Evolutionary conservation across 768 basidiomycete species (phyloP).

Genomic region (Krasilnikovozyma curviuscula): DNA sequence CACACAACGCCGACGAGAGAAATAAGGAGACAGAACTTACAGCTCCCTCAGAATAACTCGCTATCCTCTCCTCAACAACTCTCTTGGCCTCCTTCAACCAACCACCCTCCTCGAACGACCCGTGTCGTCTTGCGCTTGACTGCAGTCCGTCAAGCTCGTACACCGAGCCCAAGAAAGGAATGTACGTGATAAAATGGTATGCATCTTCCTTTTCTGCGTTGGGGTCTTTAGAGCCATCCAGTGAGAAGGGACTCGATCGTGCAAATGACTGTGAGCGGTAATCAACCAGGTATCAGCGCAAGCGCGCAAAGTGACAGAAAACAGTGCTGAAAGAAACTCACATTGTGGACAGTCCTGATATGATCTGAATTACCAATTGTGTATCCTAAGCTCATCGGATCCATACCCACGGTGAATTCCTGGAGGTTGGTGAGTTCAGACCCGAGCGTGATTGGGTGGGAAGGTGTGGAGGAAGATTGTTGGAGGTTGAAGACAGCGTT

Average conservation of each 20-base stretch:
- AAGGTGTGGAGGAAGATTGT: too few species aligned
- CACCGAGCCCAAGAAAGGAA: slow-evolving; percentile 60
- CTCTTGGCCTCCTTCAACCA: slow-evolving; percentile 71
- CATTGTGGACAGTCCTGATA: slow-evolving; percentile 16
- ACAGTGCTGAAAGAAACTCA: slow-evolving; percentile 24
- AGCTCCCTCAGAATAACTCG: slow-evolving; percentile 70
- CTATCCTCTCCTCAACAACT: slow-evolving; percentile 46
- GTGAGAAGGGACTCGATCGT: slow-evolving; percentile 66
- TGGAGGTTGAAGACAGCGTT: slow-evolving; percentile 48
- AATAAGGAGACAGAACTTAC: slow-evolving; percentile 33
- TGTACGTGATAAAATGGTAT: slow-evolving; percentile 90
- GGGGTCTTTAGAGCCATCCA: slow-evolving; percentile 54
- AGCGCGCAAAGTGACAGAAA: slow-evolving; percentile 45
- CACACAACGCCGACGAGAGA: slow-evolving; percentile 3
- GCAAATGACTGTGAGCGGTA: slow-evolving; percentile 47
- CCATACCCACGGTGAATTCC: slow-evolving; percentile 66
- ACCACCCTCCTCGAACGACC: slow-evolving; percentile 36
- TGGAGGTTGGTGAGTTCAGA: slow-evolving; percentile 51
- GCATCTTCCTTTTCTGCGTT: slow-evolving; percentile 53
- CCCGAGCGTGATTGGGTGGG: slow-evolving; percentile 17
- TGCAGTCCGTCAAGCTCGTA: slow-evolving; percentile 92
- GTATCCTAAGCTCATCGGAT: slow-evolving; percentile 37
- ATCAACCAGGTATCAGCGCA: neutral
- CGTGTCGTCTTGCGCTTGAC: slow-evolving; percentile 57
- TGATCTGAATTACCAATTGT: slow-evolving; percentile 25